Conservation (phyloP, 2,329 filamentous ascomycete genomes). For the Neocucurbitaria cava region DNA sequence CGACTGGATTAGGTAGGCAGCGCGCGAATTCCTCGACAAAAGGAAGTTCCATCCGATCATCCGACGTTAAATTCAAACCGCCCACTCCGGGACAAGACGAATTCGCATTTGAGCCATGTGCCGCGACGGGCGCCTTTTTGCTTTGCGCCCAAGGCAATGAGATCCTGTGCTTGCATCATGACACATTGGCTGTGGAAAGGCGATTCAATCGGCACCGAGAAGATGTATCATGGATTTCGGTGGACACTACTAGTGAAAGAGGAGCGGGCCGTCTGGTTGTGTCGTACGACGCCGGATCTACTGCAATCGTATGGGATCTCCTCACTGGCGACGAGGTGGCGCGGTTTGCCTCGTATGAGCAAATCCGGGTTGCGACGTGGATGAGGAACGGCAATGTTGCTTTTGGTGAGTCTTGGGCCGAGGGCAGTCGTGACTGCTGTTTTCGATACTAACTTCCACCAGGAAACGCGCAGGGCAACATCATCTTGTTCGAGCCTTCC, state of each 20-base stretch:
- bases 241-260: conserved; percentile 89
- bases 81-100: conserved; percentile 55
- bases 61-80: conserved; percentile 45
- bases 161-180: conserved; percentile 89
- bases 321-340: conserved; percentile 89
- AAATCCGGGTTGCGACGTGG: conserved; percentile 85
- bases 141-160: conserved; percentile 84
- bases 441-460: conserved; percentile 15
- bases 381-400: conserved; percentile 97
- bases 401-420: conserved; percentile 73
- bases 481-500: conserved; percentile 92
- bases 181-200: conserved; percentile 87
- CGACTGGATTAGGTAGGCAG: conserved; percentile 51
- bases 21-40: conserved; percentile 49
- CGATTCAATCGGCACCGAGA: conserved; percentile 84
- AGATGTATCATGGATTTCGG: conserved; percentile 81
- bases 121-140: conserved; percentile 88
- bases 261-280: conserved; percentile 86
- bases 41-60: conserved; percentile 45
- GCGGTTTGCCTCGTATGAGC: conserved; percentile 90
- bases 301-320: conserved; percentile 95
- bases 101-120: conserved; percentile 79
- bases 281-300: conserved; percentile 90
- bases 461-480: conserved; percentile 92
- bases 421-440: conserved; percentile 6